Conservation (phyloP, 2,329 filamentous ascomycete genomes). For the Arthrobotrys iridis region DNA sequence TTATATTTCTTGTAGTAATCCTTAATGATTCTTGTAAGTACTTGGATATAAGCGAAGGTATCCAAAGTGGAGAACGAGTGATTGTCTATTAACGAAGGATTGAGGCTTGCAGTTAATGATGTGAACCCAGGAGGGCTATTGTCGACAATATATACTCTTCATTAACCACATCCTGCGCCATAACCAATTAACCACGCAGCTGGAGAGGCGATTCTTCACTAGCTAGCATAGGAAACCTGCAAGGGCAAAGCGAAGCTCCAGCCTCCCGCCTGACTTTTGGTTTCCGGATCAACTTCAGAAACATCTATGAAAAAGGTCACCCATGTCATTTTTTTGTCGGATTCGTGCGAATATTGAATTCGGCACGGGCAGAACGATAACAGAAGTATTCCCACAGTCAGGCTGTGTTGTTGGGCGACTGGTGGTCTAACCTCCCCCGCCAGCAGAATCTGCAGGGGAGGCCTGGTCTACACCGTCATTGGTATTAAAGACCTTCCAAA, state of each 20-base stretch:
- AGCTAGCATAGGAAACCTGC: not conserved
- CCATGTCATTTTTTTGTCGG: slow-evolving; percentile 16
- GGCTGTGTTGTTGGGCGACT: slow-evolving; percentile 34
- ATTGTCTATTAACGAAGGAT: slow-evolving; percentile 37
- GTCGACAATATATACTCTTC: slow-evolving; percentile 29
- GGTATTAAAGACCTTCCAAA: slow-evolving; percentile 5
- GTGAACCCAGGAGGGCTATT: slow-evolving; percentile 10
- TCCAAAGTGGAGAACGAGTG: slow-evolving; percentile 42
- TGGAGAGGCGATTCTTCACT: not conserved
- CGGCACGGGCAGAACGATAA: not conserved
- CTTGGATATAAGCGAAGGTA: slow-evolving; percentile 55
- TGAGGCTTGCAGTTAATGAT: slow-evolving; percentile 5
- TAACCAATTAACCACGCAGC: not conserved
- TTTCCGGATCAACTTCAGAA: slow-evolving; percentile 37
- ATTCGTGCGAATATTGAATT: slow-evolving; percentile 11
- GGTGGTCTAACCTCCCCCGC: slow-evolving; percentile 34
- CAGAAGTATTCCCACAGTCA: slow-evolving; percentile 21
- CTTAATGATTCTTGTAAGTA: slow-evolving; percentile 4
- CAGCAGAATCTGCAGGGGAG: slow-evolving; percentile 29
- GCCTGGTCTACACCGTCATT: slow-evolving; percentile 26
- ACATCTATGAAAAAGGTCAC: not conserved
- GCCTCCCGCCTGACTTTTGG: slow-evolving; percentile 2
- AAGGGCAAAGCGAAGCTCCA: slow-evolving; percentile 15
- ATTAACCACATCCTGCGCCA: not conserved
- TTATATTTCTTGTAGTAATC: not conserved